Evolutionary conservation across 2,329 filamentous ascomycete species (phyloP).

Genomic region (Epichloe uncinata): DNA sequence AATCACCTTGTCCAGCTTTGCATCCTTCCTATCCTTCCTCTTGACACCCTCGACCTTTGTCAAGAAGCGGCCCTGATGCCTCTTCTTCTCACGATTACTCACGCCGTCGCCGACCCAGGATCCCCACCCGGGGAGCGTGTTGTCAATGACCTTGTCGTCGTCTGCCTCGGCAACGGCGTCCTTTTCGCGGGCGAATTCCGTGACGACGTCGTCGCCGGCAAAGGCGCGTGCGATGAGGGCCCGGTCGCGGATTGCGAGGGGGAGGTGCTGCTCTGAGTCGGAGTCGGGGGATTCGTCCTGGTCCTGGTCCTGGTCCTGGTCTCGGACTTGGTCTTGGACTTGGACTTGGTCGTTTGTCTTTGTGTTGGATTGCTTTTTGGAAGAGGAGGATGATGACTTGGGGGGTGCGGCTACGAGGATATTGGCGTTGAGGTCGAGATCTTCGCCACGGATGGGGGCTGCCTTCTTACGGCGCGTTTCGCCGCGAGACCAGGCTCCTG

Average conservation of each 20-base stretch:
- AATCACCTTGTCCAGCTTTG: conserved; percentile 71
- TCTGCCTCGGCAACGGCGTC: conserved; percentile 56
- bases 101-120: conserved; percentile 80
- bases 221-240: too few species aligned
- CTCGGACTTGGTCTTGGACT: too few species aligned
- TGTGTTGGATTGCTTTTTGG: neutral
- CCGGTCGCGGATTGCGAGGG: conserved; percentile 31
- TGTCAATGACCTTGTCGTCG: conserved; percentile 69
- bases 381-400: neutral
- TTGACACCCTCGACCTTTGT: conserved; percentile 61
- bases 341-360: conserved; percentile 12
- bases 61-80: conserved; percentile 48
- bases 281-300: conserved; percentile 13
- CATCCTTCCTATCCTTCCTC: conserved; percentile 65
- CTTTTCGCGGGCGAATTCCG: conserved; percentile 45
- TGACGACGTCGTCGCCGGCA: too few species aligned
- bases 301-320: neutral
- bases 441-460: conserved; percentile 16
- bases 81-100: conserved; percentile 52
- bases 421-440: conserved; percentile 28
- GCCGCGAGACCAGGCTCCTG: conserved; percentile 29
- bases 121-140: conserved; percentile 89
- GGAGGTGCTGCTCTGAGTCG: conserved; percentile 36
- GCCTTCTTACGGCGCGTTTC: conserved; percentile 24
- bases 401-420: conserved; percentile 15